phyloP scores from a whole-genome alignment of 2,329 filamentous ascomycete species.

The Fusarium buxicola region DNA sequence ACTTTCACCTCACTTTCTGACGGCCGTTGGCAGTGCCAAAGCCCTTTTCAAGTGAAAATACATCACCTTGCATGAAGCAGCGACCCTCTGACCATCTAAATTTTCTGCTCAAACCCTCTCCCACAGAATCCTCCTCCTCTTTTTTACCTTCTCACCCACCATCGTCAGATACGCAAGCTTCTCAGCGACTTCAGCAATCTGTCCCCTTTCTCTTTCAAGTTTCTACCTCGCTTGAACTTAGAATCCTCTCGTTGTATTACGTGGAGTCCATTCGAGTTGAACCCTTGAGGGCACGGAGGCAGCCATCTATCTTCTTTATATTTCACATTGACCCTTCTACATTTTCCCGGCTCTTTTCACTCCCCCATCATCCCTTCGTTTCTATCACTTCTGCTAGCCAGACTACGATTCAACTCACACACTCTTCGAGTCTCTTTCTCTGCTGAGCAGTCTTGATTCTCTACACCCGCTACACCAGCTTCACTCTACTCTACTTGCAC shows the following conservation, averaged over 20 bases:
- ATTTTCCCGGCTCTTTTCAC: not conserved
- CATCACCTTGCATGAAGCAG: not conserved
- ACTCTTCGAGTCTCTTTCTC: not conserved
- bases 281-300: not conserved
- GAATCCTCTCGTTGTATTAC: conserved; percentile 6
- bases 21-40: conserved; percentile 12
- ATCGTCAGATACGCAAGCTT: conserved; percentile 24
- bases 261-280: not conserved
- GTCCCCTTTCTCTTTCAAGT: conserved; percentile 9
- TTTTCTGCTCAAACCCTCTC: not conserved
- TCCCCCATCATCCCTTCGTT: not conserved
- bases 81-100: not conserved
- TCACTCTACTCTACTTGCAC: not conserved
- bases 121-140: not conserved
- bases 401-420: not conserved
- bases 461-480: not conserved
- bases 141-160: not conserved
- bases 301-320: conserved; percentile 1
- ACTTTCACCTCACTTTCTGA: not conserved
- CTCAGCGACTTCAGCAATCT: conserved; percentile 12
- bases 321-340: too few relatives aligned
- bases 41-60: not conserved
- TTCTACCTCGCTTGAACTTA: conserved; percentile 1
- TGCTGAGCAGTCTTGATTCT: conserved; percentile 16
- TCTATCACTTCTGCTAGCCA: conserved; percentile 1